phyloP scores from a whole-genome alignment of 345 rosid species.

The Rhizophora apiculata region DNA sequence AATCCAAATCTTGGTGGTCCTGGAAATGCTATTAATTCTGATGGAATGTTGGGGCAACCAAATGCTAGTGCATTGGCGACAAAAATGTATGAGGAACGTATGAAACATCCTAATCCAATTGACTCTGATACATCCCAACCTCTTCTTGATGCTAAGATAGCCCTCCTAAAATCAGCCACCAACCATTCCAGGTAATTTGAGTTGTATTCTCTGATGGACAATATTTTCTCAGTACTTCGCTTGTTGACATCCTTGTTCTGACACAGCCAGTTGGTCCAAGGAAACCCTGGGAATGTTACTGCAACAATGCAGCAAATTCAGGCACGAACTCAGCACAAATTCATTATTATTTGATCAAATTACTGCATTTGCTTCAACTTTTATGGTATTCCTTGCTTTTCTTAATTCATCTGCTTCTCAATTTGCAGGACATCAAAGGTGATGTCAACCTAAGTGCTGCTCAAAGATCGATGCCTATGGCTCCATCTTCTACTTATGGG shows the following conservation, averaged over 20 bases:
- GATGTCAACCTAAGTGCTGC: conserved; percentile 61
- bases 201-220: conserved; percentile 8
- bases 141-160: conserved; percentile 82
- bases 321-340: conserved; percentile 54
- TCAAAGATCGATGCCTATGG: conserved; percentile 77
- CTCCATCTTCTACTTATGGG: conserved; percentile 74
- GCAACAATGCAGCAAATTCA: conserved; percentile 93
- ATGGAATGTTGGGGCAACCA: conserved; percentile 71
- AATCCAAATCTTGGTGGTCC: conserved; percentile 65
- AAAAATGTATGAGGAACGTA: conserved; percentile 79
- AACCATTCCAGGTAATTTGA: conserved; percentile 68
- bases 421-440: conserved; percentile 66
- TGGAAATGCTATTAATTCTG: conserved; percentile 57
- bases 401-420: conserved; percentile 15
- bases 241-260: conserved; percentile 10
- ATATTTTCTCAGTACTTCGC: conserved; percentile 8
- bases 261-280: conserved; percentile 82
- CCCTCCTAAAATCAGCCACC: conserved; percentile 68
- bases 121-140: conserved; percentile 76
- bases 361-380: conserved; percentile 11
- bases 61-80: conserved; percentile 84
- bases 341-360: conserved; percentile 32
- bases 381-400: conserved; percentile 1
- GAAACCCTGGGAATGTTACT: conserved; percentile 72
- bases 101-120: conserved; percentile 76